Evolutionary conservation across 352 stramenopile genomes (phyloP), one percentile per base, ranked within the genome.

Genomic region (Globisporangium iwayamae): DNA sequence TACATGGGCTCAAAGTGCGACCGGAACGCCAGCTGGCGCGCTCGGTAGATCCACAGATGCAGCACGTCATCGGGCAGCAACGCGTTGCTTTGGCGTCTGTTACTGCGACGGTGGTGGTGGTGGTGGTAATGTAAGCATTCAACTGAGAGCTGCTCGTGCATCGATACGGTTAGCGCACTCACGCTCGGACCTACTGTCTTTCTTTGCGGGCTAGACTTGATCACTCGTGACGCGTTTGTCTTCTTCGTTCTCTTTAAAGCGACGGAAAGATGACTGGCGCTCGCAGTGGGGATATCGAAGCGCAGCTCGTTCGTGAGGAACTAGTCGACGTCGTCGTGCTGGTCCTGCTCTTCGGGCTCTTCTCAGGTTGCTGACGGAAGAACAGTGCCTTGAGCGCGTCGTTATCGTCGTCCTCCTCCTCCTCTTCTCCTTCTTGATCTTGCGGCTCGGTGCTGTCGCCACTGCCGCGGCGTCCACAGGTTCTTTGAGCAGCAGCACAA

Each of bases 21-120:
- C 50, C 77, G 74, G 30, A 76, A 65, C 13, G 63, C 51, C n/a
- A 89, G 68, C 2, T 76, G 72, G 4, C 73, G 68, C 25, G 78
- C 78, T 55, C 83, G 69, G 55, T 80, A 86, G 6, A 87, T 72
- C 69, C 76, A 82, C 14, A 87, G 64, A 46, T 82, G 74, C 52
- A 89, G 62, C 43, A 61, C 62, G 9, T 67, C 70, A 3, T 76
- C 67, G 4, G 70, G 70, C 28, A 76, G 46, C 11, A 64, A 25
- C 11, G 60, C 60, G 52, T 43, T 66, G 51, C 60, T 66, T 39
- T 36, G 38, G 7, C 51, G 51, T 25, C 22, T 25, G 22, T 25
- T 25, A 2, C 60, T 50, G 4, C 60, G 60, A 18, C n/a, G n/a
- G n/a, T n/a, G n/a, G n/a, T 30, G 51, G 48, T 52, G 25, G 22